Evolutionary conservation across 164 flowering plant species (phyloP), one percentile per base, ranked within the genome.

Genomic region (Hamamelis virginiana): DNA sequence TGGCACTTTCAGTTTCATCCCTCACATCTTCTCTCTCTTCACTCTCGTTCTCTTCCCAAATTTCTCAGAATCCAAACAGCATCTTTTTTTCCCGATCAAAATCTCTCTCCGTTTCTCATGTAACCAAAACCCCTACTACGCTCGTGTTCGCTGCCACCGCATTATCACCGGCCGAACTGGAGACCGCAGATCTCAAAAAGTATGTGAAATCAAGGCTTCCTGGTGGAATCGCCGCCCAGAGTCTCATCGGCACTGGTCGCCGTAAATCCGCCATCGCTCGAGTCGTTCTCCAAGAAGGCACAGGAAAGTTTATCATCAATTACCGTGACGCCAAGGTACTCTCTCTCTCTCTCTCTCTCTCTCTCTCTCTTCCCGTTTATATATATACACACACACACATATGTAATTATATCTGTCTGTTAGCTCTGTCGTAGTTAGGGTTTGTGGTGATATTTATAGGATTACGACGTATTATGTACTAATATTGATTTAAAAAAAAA

Each of bases 141-240:
- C 63, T 71, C 28, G 70, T 71, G 47, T 59, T 73, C 57, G 33
- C 82, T 27, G 75, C 86, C 43, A 67, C 86, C 22, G 80, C 82
- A 14, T 72, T 78, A 9, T 47, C 85, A 0, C 81, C 80, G 8
- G 65, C 64, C 0, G 90, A 74, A 23, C 13, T 73, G 33, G 88
- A 88, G 70, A 75, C 83, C 3, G 59, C 55, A 8, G 78, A 81
- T 78, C 72, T 94, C 11, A 78, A 78, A 73, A 85, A 86, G 57
- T 83, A 79, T 59, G 97, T 92, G 47, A 92, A 92, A 67, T 77
- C 93, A n/a, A 76, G 90, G 67, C 97, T 94, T 61, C 94, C 97
- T 0, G 98, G 97, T 14, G 98, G 97, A 0, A 89, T 94, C 52
- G 97, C 97, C 0, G 97, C 98, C 3, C 98, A 94, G 74, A 79